phyloP scores from a whole-genome alignment of 2,329 filamentous ascomycete genomes.

The Pseudogymnoascus sp. region DNA sequence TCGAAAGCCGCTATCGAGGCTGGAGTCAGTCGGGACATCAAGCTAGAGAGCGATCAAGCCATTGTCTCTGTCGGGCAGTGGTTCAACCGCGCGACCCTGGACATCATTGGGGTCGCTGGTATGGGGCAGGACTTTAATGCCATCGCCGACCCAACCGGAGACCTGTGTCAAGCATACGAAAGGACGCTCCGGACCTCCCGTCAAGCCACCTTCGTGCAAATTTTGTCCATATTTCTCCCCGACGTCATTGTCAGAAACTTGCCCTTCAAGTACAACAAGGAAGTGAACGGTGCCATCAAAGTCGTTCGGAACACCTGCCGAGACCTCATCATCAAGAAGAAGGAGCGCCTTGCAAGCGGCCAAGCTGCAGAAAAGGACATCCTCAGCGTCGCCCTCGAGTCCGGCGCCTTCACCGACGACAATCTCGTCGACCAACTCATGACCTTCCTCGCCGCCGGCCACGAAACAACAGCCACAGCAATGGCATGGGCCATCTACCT shows the following conservation, averaged over 20 bases:
- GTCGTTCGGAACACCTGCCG: slow-evolving; percentile 59
- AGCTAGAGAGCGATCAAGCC: slow-evolving; percentile 24
- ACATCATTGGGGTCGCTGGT: slow-evolving; percentile 68
- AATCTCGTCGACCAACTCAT: slow-evolving; percentile 83
- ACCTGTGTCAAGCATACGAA: slow-evolving; percentile 51
- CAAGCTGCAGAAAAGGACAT: slow-evolving; percentile 61
- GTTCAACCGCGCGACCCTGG: slow-evolving; percentile 61
- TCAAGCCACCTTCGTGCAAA: slow-evolving; percentile 46
- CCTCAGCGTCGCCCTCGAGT: slow-evolving; percentile 69
- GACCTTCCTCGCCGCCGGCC: slow-evolving; percentile 78
- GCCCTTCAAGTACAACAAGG: slow-evolving; percentile 64
- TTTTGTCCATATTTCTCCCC: slow-evolving; percentile 57
- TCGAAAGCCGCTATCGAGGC: slow-evolving; percentile 20
- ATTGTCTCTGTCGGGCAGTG: slow-evolving; percentile 53
- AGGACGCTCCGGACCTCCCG: slow-evolving; percentile 46
- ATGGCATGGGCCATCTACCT: slow-evolving; percentile 70
- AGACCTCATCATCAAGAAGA: slow-evolving; percentile 65
- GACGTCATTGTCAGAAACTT: slow-evolving; percentile 52
- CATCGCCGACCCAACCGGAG: slow-evolving; percentile 51
- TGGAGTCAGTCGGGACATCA: background rate
- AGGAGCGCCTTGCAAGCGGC: slow-evolving; percentile 40
- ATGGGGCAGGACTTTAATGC: slow-evolving; percentile 65
- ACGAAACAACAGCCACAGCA: slow-evolving; percentile 70
- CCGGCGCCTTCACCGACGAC: slow-evolving; percentile 67
- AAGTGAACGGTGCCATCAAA: slow-evolving; percentile 47